These are phyloP conservation scores for Metschnikowia koreensis DNA, from an alignment of 805 yeast genomes.

Conservation along the genomic window DNA sequence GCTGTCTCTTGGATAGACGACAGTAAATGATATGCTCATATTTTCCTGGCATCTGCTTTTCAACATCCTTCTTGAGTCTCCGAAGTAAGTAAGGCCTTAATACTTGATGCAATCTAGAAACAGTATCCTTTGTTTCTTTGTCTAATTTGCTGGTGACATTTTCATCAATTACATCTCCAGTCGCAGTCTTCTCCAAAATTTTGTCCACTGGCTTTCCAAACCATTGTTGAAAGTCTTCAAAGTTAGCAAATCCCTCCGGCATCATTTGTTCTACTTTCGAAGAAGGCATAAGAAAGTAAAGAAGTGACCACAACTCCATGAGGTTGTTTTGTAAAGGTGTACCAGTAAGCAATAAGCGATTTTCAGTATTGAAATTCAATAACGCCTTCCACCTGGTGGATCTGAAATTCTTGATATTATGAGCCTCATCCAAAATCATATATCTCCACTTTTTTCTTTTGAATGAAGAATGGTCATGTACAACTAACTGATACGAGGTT, in stretches of 20 bases:
- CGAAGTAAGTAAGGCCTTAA: conserved; percentile 88
- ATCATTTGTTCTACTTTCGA: conserved; percentile 65
- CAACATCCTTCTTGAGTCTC: conserved; percentile 93
- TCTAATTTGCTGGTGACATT: conserved; percentile 48
- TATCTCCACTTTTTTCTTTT: conserved; percentile 92
- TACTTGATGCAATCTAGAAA: conserved; percentile 86
- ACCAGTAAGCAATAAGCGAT: conserved; percentile 87
- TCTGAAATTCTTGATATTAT: conserved; percentile 92
- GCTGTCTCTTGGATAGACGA: conserved; percentile 86
- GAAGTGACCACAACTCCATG: conserved; percentile 92
- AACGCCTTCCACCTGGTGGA: conserved; percentile 97
- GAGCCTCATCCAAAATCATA: conserved; percentile 98
- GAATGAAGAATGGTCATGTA: conserved; percentile 93
- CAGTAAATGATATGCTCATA: conserved; percentile 94
- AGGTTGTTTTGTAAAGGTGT: conserved; percentile 95
- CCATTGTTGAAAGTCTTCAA: conserved; percentile 97
- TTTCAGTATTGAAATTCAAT: conserved; percentile 87
- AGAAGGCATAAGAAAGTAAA: conserved; percentile 95
- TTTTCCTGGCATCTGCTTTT: conserved; percentile 98
- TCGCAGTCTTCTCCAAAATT: conserved; percentile 65
- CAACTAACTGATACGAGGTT: conserved; percentile 95
- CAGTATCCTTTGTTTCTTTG: conserved; percentile 79
- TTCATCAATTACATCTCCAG: conserved; percentile 50
- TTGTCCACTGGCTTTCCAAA: conserved; percentile 96
- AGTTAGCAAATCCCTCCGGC: conserved; percentile 95